Conservation (phyloP, 805 yeast species). For the Cyberlindnera misumaiensis region DNA sequence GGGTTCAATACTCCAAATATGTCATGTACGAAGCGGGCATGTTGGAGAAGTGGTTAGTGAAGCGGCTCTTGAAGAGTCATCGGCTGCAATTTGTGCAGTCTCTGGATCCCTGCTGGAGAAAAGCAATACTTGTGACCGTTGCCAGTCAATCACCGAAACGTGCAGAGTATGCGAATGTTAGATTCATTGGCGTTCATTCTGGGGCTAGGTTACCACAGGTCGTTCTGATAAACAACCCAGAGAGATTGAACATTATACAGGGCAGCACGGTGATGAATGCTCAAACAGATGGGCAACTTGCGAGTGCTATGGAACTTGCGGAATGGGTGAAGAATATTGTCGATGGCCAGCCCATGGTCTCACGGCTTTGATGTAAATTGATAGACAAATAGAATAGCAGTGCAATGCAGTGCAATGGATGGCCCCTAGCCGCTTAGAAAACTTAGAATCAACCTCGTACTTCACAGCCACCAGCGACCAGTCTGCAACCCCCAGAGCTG, state of each 20-base stretch:
- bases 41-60: neutral
- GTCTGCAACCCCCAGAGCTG: no score
- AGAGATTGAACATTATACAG: neutral
- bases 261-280: neutral
- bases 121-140: neutral
- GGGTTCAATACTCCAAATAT: neutral
- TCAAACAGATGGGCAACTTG: neutral
- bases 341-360: neutral
- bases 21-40: neutral
- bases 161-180: neutral
- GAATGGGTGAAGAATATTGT: neutral
- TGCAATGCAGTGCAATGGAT: no score
- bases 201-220: slow-evolving; percentile 1
- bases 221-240: neutral
- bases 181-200: neutral
- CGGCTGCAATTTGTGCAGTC: neutral
- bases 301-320: slow-evolving; percentile 1
- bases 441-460: no score
- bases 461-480: no score
- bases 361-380: no score
- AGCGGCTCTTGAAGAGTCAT: neutral
- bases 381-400: no score
- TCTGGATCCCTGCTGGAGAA: neutral
- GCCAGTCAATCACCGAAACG: neutral
- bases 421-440: no score